phyloP scores from a whole-genome alignment of 148 eudicot genomes.

The Cornus kousa region DNA sequence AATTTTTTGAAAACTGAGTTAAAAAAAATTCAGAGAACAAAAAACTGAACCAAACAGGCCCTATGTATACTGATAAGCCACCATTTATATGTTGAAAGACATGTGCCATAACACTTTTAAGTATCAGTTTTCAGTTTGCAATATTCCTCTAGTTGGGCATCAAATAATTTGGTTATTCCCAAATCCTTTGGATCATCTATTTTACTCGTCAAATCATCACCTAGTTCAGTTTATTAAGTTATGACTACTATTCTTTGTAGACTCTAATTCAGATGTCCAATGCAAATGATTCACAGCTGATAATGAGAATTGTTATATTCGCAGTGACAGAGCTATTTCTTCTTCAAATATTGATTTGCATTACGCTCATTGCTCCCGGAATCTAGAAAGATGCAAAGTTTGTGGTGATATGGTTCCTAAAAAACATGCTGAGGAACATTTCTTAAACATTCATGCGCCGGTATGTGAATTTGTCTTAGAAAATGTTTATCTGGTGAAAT shows the following conservation, averaged over 20 bases:
- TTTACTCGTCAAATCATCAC: not conserved
- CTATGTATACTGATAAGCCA: not conserved
- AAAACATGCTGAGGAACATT: slow-evolving; percentile 72
- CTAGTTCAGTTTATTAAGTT: not conserved
- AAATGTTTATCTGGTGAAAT: not conserved
- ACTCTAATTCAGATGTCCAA: not conserved
- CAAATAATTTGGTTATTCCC: not conserved
- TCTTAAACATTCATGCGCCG: slow-evolving; percentile 76
- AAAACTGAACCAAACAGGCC: too few relatives aligned
- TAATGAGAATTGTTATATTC: slow-evolving; percentile 10
- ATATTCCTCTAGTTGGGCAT: not conserved
- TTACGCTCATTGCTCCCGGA: slow-evolving; percentile 77
- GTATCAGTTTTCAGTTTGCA: not conserved
- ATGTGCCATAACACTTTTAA: not conserved
- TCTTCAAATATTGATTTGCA: slow-evolving; percentile 75
- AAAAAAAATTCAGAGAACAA: too few relatives aligned
- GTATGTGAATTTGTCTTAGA: slow-evolving; percentile 35
- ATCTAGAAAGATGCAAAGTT: slow-evolving; percentile 77
- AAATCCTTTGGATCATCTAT: not conserved
- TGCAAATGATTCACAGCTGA: not conserved
- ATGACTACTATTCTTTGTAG: not conserved
- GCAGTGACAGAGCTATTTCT: slow-evolving; percentile 76
- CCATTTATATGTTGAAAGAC: not conserved
- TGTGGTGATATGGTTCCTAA: slow-evolving; percentile 80
- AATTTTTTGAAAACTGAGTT: too few relatives aligned